A percentile compares a stretch with the other conserved stretches of the same genome.
Evolutionary conservation across 75 land plant genomes (phyloP).

Genomic region (Cryptomeria japonica): DNA sequence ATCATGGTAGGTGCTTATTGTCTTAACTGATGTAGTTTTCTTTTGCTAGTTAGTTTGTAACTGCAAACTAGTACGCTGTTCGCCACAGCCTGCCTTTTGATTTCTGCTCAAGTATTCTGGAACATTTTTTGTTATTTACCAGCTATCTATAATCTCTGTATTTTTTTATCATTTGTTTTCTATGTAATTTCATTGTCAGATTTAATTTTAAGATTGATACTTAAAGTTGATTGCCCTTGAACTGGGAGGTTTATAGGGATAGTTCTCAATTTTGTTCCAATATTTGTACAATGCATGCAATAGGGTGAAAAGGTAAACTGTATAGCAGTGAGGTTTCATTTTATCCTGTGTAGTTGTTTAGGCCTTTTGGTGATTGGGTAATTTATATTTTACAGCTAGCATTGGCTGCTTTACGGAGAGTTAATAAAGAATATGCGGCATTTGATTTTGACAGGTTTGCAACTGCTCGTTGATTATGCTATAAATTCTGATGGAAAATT

Average conservation of each 20-base stretch:
- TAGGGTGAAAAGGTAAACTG: background rate
- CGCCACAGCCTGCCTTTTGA: background rate
- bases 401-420: constrained; percentile 79
- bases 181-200: background rate
- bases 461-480: background rate
- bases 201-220: background rate
- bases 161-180: background rate
- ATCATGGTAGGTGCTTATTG: background rate
- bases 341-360: background rate
- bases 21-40: background rate
- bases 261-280: background rate
- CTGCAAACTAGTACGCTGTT: background rate
- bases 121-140: background rate
- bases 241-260: background rate
- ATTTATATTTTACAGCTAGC: constrained; percentile 67
- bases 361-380: background rate
- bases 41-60: background rate
- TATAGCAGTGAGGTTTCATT: background rate
- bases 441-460: constrained; percentile 81
- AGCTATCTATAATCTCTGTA: background rate
- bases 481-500: background rate
- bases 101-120: background rate
- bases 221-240: background rate
- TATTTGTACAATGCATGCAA: background rate
- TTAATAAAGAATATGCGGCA: constrained; percentile 56